These are phyloP conservation scores for Samsoniella hepiali DNA, from an alignment of 2,329 filamentous ascomycete genomes.

Conservation along the genomic window DNA sequence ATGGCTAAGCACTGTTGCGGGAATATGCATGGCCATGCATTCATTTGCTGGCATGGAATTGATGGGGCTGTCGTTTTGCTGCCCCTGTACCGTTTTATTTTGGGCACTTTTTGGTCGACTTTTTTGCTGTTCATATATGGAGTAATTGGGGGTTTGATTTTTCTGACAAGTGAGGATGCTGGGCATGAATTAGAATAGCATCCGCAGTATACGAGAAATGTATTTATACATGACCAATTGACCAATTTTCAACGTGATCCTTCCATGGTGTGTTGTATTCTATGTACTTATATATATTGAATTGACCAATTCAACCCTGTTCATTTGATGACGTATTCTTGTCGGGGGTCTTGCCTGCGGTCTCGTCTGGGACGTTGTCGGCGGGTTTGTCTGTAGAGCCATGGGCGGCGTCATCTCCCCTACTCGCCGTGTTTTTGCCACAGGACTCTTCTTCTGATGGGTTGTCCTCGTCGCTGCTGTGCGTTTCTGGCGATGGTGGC, in stretches of 20 bases:
- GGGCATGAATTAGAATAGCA: conserved; percentile 15
- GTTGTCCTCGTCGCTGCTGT: neutral
- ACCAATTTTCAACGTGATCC: conserved; percentile 4
- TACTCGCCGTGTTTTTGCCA: no score
- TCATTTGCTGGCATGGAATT: neutral
- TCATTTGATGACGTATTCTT: neutral
- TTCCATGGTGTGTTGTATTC: neutral
- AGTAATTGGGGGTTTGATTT: neutral
- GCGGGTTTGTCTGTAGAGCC: no score
- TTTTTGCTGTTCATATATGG: conserved; percentile 4
- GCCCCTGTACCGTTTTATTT: neutral
- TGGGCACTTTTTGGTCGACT: neutral
- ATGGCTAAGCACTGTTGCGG: neutral
- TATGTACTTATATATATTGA: conserved; percentile 14
- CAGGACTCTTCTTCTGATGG: neutral
- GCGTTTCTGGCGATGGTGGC: no score
- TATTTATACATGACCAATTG: conserved; percentile 13
- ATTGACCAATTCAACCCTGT: conserved; percentile 6
- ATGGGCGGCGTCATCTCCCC: no score
- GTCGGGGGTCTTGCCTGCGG: no score
- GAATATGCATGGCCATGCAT: neutral
- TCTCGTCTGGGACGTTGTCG: no score
- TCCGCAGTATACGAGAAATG: conserved; percentile 10
- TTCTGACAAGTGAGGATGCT: neutral
- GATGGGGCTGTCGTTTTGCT: neutral